phyloP scores from a whole-genome alignment of 192 early-diverging fungal species.

The Coemansia sp. region DNA sequence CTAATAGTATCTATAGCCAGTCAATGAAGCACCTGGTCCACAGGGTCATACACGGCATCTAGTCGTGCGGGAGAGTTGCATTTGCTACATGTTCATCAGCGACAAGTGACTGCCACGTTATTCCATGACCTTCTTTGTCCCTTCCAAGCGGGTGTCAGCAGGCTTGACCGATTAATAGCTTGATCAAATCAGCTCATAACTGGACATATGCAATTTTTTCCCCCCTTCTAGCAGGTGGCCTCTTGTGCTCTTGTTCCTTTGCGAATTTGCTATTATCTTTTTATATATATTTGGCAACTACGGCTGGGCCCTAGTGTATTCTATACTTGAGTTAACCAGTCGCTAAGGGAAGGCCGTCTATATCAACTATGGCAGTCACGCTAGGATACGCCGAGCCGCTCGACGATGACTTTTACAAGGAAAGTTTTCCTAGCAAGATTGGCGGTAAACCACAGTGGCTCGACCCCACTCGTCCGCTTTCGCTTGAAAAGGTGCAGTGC shows the following conservation, averaged over 20 bases:
- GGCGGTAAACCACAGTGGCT: slow-evolving; percentile 87
- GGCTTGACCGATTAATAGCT: neutral
- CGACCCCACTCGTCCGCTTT: slow-evolving; percentile 68
- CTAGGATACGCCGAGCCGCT: slow-evolving; percentile 77
- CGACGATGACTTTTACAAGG: slow-evolving; percentile 61
- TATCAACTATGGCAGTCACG: slow-evolving; percentile 32
- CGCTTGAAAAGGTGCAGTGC: slow-evolving; percentile 65
- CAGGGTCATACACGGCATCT: neutral
- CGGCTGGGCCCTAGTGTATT: neutral
- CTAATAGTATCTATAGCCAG: neutral
- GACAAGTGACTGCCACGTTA: neutral
- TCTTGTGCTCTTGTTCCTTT: neutral
- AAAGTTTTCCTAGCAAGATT: slow-evolving; percentile 81
- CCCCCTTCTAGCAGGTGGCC: no score
- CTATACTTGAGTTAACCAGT: neutral
- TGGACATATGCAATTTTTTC: neutral
- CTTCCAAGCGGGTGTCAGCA: neutral
- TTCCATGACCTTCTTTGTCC: no score
- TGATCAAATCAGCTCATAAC: neutral
- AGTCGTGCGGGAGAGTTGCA: neutral
- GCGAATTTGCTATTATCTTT: neutral
- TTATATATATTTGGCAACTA: neutral
- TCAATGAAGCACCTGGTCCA: neutral
- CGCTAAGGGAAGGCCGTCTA: no score
- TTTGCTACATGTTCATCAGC: neutral